Conservation (phyloP, 371 early-diverging fungal genomes). For the Choanephora cucurbitarum region DNA sequence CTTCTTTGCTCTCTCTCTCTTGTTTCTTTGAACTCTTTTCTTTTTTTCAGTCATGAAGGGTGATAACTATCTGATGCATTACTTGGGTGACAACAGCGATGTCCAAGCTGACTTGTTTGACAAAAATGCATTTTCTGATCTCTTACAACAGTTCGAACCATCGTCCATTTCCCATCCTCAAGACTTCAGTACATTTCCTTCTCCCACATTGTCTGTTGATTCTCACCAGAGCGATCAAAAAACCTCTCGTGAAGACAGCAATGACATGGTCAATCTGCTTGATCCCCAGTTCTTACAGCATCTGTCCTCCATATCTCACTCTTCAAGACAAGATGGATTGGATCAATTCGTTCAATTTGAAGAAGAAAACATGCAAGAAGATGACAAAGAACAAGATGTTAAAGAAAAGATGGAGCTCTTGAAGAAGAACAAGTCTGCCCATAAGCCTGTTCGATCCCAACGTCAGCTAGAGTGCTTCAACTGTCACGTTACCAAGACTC, state of each 20-base stretch:
- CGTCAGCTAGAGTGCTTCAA: slow-evolving; percentile 75
- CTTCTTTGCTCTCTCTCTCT: background rate
- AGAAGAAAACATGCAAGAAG: slow-evolving; percentile 6
- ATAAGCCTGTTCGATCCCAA: slow-evolving; percentile 8
- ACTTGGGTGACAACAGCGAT: slow-evolving; percentile 2
- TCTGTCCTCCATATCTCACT: background rate
- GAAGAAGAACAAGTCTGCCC: slow-evolving; percentile 11
- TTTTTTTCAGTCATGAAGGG: slow-evolving; percentile 4
- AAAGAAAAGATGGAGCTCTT: background rate
- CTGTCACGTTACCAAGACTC: slow-evolving; percentile 77
- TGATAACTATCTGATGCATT: slow-evolving; percentile 14
- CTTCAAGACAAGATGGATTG: slow-evolving; percentile 11
- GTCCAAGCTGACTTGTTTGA: slow-evolving; percentile 12
- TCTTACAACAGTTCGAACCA: slow-evolving; percentile 19
- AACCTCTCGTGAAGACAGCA: background rate
- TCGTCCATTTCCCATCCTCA: slow-evolving; percentile 25
- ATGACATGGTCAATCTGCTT: slow-evolving; percentile 1
- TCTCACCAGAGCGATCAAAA: slow-evolving; percentile 12
- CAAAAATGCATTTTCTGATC: slow-evolving; percentile 16
- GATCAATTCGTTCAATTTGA: slow-evolving; percentile 23
- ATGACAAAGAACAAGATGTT: background rate
- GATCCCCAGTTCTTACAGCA: slow-evolving; percentile 5
- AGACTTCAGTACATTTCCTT: slow-evolving; percentile 22
- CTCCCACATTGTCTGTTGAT: slow-evolving; percentile 18
- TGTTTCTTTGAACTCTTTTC: background rate